A percentile compares a stretch with the other conserved stretches of the same genome.
Evolutionary conservation across 2,329 filamentous ascomycete genomes (phyloP).

Genomic region (Phialocephala subalpina): DNA sequence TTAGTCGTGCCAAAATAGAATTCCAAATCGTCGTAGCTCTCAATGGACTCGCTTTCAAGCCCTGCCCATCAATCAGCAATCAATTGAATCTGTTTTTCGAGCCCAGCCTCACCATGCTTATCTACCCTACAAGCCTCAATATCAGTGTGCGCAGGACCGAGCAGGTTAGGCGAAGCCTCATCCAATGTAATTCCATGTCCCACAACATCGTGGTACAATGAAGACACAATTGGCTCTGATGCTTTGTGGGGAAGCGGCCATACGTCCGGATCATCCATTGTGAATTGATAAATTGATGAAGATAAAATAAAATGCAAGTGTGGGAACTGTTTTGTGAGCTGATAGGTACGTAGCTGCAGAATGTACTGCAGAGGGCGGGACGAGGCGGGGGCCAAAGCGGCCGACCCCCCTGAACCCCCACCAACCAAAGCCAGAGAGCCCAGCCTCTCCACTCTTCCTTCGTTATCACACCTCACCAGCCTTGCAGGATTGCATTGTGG

Average conservation of each 20-base stretch:
- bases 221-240: not conserved
- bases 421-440: too few relatives aligned
- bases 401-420: not conserved
- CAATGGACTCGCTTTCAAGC: not conserved
- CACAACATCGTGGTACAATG: constrained; percentile 1
- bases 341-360: not conserved
- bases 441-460: too few relatives aligned
- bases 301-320: not conserved
- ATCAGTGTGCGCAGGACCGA: not conserved
- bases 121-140: constrained; percentile 9
- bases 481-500: not conserved
- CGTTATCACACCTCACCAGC: not conserved
- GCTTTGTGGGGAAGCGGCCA: not conserved
- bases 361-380: too few relatives aligned
- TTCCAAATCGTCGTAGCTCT: not conserved
- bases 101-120: not conserved
- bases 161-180: constrained; percentile 6
- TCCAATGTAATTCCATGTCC: not conserved
- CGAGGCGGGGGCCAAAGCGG: not conserved
- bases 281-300: not conserved
- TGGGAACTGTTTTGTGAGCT: not conserved
- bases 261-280: not conserved
- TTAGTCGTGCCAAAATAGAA: constrained; percentile 1
- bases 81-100: not conserved
- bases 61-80: not conserved